phyloP scores from a whole-genome alignment of 23 red algal species.

The Gracilariopsis chorda region DNA sequence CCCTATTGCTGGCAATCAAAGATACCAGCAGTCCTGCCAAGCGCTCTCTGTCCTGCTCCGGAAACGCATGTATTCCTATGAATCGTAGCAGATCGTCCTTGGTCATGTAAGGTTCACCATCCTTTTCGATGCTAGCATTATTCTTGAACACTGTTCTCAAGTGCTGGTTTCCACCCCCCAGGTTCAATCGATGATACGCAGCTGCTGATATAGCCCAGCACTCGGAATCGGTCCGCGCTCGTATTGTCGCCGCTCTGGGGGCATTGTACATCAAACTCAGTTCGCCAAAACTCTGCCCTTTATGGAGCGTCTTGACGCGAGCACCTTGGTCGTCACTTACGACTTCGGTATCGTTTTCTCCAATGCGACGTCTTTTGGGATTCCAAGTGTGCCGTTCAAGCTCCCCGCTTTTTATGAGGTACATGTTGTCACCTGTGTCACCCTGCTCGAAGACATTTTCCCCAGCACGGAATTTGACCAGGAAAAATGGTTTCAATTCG shows the following conservation, averaged over 20 bases:
- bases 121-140: conserved; percentile 73
- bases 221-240: conserved; percentile 94
- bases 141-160: conserved; percentile 85
- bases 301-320: conserved; percentile 66
- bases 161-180: conserved; percentile 87
- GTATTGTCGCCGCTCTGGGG: conserved; percentile 79
- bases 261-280: conserved; percentile 96
- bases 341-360: conserved; percentile 1
- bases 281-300: conserved; percentile 92
- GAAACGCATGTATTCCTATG: conserved; percentile 74
- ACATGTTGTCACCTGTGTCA: conserved; percentile 94
- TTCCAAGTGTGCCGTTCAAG: conserved; percentile 83
- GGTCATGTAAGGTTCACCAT: conserved; percentile 83
- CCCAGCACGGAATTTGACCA: conserved; percentile 89
- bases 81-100: conserved; percentile 80
- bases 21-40: conserved; percentile 70
- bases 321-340: conserved; percentile 8
- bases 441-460: conserved; percentile 94
- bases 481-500: conserved; percentile 86
- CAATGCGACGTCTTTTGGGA: conserved; percentile 36
- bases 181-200: conserved; percentile 83
- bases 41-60: conserved; percentile 68
- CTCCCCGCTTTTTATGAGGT: conserved; percentile 93
- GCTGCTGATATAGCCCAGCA: conserved; percentile 98
- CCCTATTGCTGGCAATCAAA: conserved; percentile 85